A percentile compares a stretch with the other conserved stretches of the same genome.
These are phyloP conservation scores for Fusarium dimerum DNA, from an alignment of 2,329 filamentous ascomycete species.

Conservation along the genomic window DNA sequence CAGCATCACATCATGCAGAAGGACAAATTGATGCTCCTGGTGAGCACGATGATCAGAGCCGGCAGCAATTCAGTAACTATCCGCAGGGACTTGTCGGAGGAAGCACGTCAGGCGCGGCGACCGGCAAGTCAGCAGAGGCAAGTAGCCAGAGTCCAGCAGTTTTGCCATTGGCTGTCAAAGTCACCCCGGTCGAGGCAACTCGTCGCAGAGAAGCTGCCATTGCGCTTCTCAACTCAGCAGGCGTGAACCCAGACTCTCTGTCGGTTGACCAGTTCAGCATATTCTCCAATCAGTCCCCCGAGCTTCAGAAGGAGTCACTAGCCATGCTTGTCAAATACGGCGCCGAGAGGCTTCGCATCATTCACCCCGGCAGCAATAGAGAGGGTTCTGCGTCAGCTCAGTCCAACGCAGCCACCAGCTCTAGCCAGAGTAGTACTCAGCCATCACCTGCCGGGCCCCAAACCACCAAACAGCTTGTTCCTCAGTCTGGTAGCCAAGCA, in stretches of 20 bases:
- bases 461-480: constrained; percentile 35
- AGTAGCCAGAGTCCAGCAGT: constrained; percentile 13
- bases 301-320: constrained; percentile 55
- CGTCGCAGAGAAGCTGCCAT: constrained; percentile 51
- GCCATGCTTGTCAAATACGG: constrained; percentile 59
- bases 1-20: constrained; percentile 8
- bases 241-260: constrained; percentile 53
- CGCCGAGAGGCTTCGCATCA: constrained; percentile 57
- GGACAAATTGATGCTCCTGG: constrained; percentile 3
- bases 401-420: constrained; percentile 24
- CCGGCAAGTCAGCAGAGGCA: constrained; percentile 6
- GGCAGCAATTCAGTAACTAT: constrained; percentile 16
- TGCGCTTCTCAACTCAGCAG: constrained; percentile 46
- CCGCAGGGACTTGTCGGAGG: constrained; percentile 17
- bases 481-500: constrained; percentile 17
- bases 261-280: constrained; percentile 59
- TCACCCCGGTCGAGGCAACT: constrained; percentile 48
- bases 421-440: constrained; percentile 20
- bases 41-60: constrained; percentile 1
- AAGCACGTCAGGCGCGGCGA: constrained; percentile 5
- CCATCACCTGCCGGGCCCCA: constrained; percentile 26
- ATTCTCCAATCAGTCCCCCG: constrained; percentile 60
- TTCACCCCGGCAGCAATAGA: constrained; percentile 49
- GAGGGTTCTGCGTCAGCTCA: constrained; percentile 32
- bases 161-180: constrained; percentile 32